Percentiles rank a stretch among this genome's conserved stretches.
Conservation (phyloP, 768 basidiomycete species). For the Galerina marginata region DNA sequence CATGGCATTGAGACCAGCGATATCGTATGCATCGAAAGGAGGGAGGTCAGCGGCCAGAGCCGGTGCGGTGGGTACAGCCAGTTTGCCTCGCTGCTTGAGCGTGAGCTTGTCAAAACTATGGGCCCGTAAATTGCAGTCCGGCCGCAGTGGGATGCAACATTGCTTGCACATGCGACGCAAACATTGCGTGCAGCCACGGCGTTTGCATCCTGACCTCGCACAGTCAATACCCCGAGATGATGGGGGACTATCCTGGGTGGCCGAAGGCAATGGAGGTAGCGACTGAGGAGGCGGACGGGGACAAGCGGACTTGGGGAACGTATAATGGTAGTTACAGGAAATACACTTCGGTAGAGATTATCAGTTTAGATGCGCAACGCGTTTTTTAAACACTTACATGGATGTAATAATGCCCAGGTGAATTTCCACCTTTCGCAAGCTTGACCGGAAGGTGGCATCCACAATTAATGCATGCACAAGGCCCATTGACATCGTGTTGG, state of each 20-base stretch:
- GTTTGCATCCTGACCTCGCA: background rate
- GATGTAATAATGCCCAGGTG: slow-evolving; percentile 6
- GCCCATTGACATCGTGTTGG: background rate
- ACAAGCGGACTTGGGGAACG: background rate
- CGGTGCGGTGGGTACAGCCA: too few relatives aligned
- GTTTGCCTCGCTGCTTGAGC: too few relatives aligned
- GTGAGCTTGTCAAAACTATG: too few relatives aligned
- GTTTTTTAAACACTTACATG: too few relatives aligned
- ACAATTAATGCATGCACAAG: background rate
- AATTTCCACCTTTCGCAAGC: slow-evolving; percentile 12
- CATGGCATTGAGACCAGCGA: too few relatives aligned
- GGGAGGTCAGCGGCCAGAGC: too few relatives aligned
- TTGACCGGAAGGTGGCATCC: background rate
- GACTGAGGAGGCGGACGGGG: too few relatives aligned
- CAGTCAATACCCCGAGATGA: background rate
- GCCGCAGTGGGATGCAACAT: background rate
- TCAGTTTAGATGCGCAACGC: too few relatives aligned
- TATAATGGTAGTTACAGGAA: background rate
- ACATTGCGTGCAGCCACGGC: background rate
- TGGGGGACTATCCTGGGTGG: background rate
- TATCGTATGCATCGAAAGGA: too few relatives aligned
- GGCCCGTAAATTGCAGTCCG: too few relatives aligned
- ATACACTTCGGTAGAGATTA: too few relatives aligned
- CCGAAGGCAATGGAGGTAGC: too few relatives aligned
- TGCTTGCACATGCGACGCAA: background rate